Evolutionary conservation across 768 basidiomycete species (phyloP), one percentile per base, ranked within the genome.

Genomic region (Boletus sensibilis): DNA sequence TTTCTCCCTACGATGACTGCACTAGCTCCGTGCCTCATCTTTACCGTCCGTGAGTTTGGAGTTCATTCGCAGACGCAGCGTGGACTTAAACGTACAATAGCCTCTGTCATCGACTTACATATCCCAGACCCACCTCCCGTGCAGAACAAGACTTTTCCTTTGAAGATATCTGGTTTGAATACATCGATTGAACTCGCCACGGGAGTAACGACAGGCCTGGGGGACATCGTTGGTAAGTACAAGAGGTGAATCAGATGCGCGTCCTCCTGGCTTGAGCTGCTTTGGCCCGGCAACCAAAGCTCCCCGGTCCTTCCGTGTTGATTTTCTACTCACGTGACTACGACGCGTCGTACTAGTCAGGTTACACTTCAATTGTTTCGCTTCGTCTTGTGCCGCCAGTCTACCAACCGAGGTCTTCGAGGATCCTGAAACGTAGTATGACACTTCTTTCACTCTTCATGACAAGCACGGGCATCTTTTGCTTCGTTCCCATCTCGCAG

Each of bases 101-200:
- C 82, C 66, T 92, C 84, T 35, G 89, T 90, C 88, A 96, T 94
- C 47, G 76, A 83, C 63, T 87, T 87, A 76, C 94, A 93, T 74
- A 99, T 98, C 16, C 95, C 96, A 56, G 91, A 91, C 2, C 90
- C 90, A 16, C 93, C 94, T 37, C 94, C 94, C 0, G 94, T 96
- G 74, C 89, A 93, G 74, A 92, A 90, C 5, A 92, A 76, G 21
- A 95, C 92, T 69, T 95, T 97, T 57, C 90, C 93, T 59, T 86
- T 84, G 83, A 96, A 96, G 31, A 98, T 79, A 60, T 90, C 87
- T 2, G 75, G 67, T 62, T 84, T 86, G 80, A 96, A 98, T 52
- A 90, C 75, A 40, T 80, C 64, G 0, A 78, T 80, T 1, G 88
- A 90, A 56, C 77, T 74, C 29, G 75, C 74, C 20, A 79, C 66